A percentile compares a stretch with the other conserved stretches of the same genome.
These are phyloP conservation scores for Quercus phellos DNA, from an alignment of 331 rosid genomes.

Conservation along the genomic window DNA sequence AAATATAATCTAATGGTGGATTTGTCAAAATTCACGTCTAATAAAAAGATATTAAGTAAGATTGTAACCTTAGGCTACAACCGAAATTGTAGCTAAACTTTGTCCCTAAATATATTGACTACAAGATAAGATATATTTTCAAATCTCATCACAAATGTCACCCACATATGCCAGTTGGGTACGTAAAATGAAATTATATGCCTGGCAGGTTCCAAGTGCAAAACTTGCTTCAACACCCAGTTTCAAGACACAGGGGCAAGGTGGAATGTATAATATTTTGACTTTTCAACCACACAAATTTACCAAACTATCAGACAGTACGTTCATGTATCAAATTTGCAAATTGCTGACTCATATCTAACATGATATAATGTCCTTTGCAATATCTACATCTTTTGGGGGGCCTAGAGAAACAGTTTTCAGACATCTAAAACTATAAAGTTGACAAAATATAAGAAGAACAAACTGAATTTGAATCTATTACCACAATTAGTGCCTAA, in stretches of 20 bases:
- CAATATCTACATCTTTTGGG: not conserved
- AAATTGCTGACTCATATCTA: not conserved
- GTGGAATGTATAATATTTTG: not conserved
- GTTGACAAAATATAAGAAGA: not conserved
- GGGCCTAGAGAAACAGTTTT: not conserved
- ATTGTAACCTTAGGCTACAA: too few species aligned
- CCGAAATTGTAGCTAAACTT: too few species aligned
- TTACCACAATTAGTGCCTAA: conserved; percentile 96
- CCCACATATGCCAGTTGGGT: not conserved
- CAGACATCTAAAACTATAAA: not conserved
- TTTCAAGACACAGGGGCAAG: not conserved
- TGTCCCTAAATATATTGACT: not conserved
- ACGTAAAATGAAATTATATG: not conserved
- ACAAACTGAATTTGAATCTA: conserved; percentile 1
- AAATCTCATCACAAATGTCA: not conserved
- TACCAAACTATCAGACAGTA: not conserved
- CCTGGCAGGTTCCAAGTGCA: not conserved
- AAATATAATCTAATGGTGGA: too few species aligned
- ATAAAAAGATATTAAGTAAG: too few species aligned
- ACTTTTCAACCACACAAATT: not conserved
- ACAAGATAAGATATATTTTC: not conserved
- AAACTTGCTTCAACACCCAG: not conserved
- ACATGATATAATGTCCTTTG: not conserved
- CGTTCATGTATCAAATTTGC: not conserved
- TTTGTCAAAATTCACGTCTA: too few species aligned